Evolutionary conservation across 2,329 filamentous ascomycete species (phyloP).

Genomic region (Paramyrothecium sp.): DNA sequence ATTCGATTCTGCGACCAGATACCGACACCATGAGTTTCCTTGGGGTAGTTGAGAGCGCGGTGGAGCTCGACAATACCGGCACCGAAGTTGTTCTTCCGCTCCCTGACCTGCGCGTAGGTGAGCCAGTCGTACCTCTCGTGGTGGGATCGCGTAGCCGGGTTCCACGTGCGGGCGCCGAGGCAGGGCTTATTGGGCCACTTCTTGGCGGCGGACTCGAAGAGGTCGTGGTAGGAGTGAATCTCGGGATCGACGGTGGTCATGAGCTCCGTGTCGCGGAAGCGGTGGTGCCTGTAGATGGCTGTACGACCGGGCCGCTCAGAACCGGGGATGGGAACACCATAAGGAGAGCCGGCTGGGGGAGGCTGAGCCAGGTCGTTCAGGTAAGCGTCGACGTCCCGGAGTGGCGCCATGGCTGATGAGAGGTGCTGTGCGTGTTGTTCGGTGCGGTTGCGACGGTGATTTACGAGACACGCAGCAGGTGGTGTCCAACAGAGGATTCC

Average conservation of each 20-base stretch:
- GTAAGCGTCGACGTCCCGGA: conserved; percentile 33
- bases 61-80: conserved; percentile 83
- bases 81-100: conserved; percentile 80
- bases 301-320: conserved; percentile 71
- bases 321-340: conserved; percentile 74
- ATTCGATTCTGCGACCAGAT: conserved; percentile 83
- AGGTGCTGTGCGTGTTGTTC: conserved; percentile 4
- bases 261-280: conserved; percentile 68
- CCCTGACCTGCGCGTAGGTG: conserved; percentile 75
- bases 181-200: conserved; percentile 67
- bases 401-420: conserved; percentile 26
- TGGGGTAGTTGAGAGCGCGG: conserved; percentile 63
- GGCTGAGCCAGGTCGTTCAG: conserved; percentile 55
- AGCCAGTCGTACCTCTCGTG: conserved; percentile 78
- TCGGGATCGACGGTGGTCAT: conserved; percentile 71
- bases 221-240: conserved; percentile 72
- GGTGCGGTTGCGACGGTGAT: not conserved
- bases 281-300: conserved; percentile 81
- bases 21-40: conserved; percentile 70
- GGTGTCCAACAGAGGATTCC: not conserved
- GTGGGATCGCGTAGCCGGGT: conserved; percentile 70
- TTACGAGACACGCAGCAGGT: not conserved
- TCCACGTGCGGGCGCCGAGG: conserved; percentile 79
- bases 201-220: conserved; percentile 69
- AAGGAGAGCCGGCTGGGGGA: conserved; percentile 74